A percentile compares a stretch with the other conserved stretches of the same genome.
phyloP scores from a whole-genome alignment of 352 stramenopile genomes.

The Chrysophaeum taylorii region DNA sequence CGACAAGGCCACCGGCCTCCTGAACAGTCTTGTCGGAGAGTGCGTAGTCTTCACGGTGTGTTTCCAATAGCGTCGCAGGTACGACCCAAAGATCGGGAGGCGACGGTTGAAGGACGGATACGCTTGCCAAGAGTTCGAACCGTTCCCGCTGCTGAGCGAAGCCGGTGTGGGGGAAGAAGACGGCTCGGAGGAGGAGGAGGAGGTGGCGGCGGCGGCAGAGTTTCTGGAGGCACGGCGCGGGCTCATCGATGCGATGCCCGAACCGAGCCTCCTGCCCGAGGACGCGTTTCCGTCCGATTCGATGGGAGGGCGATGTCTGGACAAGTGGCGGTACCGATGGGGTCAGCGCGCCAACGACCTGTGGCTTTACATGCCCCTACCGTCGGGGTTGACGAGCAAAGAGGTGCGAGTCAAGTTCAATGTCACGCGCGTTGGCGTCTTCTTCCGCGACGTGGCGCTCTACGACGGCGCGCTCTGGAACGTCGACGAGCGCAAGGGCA shows the following conservation, averaged over 20 bases:
- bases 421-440: neutral
- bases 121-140: neutral
- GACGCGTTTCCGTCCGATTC: neutral
- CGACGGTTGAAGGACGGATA: neutral
- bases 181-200: too few species aligned
- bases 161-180: too few species aligned
- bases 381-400: neutral
- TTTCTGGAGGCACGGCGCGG: too few species aligned
- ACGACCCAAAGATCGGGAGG: neutral
- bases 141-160: neutral
- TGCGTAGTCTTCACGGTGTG: too few species aligned
- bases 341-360: conserved; percentile 3
- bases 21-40: neutral
- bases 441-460: neutral
- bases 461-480: neutral
- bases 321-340: conserved; percentile 10
- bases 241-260: neutral
- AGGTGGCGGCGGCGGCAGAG: too few species aligned
- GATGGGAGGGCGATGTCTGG: conserved; percentile 7
- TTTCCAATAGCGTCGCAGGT: too few species aligned
- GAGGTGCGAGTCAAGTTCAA: neutral
- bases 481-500: neutral
- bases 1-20: neutral
- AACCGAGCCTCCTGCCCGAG: neutral
- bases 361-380: conserved; percentile 8